Evolutionary conservation across 2,329 filamentous ascomycete genomes (phyloP), one percentile per base, ranked within the genome.

Genomic region (Neobulgaria alba): DNA sequence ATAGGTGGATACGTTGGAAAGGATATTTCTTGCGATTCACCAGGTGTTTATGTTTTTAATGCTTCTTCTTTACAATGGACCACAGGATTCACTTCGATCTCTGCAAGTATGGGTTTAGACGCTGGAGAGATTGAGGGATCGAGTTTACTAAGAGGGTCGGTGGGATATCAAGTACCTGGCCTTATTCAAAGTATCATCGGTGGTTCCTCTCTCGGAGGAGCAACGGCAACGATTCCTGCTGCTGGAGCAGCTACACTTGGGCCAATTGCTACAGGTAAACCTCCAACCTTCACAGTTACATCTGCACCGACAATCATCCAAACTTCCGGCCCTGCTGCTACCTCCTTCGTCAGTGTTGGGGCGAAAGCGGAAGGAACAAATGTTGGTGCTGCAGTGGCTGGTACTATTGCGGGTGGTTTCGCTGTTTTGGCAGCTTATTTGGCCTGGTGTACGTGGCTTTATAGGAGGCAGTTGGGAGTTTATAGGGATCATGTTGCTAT

Each of bases 31-130:
- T 86, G 82, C 57, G 82, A 87, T 50, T 72, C 64, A 12, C 78
- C 79, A 0, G 80, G 81, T 1, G 69, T 87, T 45, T 86, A 85
- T 56, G 75, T 84, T 33, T 87, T 86, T 61, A 80, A 88, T 59
- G 71, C 80, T 21, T 78, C 75, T 9, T 71, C 67, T 7, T 66
- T 86, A 2, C 57, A 71, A 47, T 86, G 82, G 82, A 67, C 67
- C 16, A 70, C 69, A 39, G 67, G 68, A 15, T 88, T 85, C 63
- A 73, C 65, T 3, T 72, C 80, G 0, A 65, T 76, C 1, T 73
- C 65, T 4, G 72, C 80, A 0, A 65, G 76, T 1, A 67, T 0
- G 57, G 67, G 16, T 67, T 73, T 40, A 52, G 63, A 3, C 10
- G 20, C 21, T 7, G 8, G 3, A 10, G 33, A 45, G 17, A 37